Evolutionary conservation across 176 grass and related monocot species (phyloP).

Genomic region (Neostapfia colusana): DNA sequence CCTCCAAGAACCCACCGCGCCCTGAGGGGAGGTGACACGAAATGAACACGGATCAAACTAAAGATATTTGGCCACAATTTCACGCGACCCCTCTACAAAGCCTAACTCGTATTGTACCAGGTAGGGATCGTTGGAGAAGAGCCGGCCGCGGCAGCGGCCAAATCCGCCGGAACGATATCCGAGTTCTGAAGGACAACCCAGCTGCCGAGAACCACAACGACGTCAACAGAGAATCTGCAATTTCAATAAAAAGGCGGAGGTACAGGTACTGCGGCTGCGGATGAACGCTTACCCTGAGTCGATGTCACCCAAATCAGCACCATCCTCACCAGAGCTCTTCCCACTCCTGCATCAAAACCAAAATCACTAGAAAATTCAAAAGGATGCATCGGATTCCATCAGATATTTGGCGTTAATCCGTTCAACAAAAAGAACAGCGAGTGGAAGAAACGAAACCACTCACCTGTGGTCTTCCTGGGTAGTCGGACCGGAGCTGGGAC

Average conservation of each 20-base stretch:
- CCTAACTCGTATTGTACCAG: slow-evolving; percentile 35
- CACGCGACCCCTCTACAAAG: not conserved
- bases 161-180: slow-evolving; percentile 31
- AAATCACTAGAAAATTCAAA: slow-evolving; percentile 20
- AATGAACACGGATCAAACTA: not conserved
- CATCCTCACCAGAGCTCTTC: slow-evolving; percentile 4
- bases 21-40: slow-evolving; percentile 21
- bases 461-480: slow-evolving; percentile 18
- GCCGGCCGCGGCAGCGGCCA: slow-evolving; percentile 18
- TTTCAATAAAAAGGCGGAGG: not conserved
- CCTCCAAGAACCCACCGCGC: slow-evolving; percentile 46
- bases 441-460: slow-evolving; percentile 7
- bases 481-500: not conserved
- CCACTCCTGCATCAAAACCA: not conserved
- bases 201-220: slow-evolving; percentile 1
- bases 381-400: not conserved
- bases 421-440: not conserved
- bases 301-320: slow-evolving; percentile 30
- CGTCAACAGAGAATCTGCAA: not conserved
- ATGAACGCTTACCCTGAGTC: slow-evolving; percentile 37
- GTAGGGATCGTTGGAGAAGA: slow-evolving; percentile 19
- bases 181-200: slow-evolving; percentile 46
- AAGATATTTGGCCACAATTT: not conserved
- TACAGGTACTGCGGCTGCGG: not conserved
- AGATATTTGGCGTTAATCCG: not conserved